Evolutionary conservation across 1,139 yeast species (phyloP).

Genomic region (Suhomyces taliae): DNA sequence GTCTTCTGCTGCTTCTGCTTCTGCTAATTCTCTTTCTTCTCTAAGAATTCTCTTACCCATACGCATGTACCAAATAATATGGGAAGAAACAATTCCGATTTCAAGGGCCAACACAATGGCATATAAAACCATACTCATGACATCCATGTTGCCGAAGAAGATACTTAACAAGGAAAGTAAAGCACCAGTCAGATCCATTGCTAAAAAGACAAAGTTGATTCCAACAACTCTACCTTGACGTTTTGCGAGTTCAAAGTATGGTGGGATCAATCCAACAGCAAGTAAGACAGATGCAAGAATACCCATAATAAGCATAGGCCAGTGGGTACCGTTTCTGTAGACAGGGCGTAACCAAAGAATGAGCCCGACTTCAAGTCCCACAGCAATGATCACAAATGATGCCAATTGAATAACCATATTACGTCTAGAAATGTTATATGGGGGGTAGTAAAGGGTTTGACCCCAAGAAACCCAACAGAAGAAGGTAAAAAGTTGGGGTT

Average conservation of each 20-base stretch:
- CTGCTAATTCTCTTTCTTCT: conserved; percentile 22
- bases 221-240: conserved; percentile 85
- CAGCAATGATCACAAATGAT: conserved; percentile 43
- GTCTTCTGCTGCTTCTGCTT: not conserved
- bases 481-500: conserved; percentile 80
- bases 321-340: conserved; percentile 56
- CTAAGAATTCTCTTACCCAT: conserved; percentile 32
- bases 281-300: conserved; percentile 73
- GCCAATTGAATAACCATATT: conserved; percentile 40
- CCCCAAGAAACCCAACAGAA: conserved; percentile 69
- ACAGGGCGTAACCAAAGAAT: conserved; percentile 70
- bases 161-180: conserved; percentile 69
- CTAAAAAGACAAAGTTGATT: conserved; percentile 76
- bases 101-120: conserved; percentile 72
- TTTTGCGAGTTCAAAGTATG: conserved; percentile 80
- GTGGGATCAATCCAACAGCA: conserved; percentile 81
- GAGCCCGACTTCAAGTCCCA: conserved; percentile 69
- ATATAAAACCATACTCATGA: conserved; percentile 77
- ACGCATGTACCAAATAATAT: conserved; percentile 67
- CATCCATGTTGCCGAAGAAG: conserved; percentile 61
- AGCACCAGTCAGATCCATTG: conserved; percentile 83
- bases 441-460: conserved; percentile 83
- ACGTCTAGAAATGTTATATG: conserved; percentile 41
- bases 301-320: conserved; percentile 84
- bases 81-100: conserved; percentile 72